Evolutionary conservation across 2,329 filamentous ascomycete species (phyloP).

Genomic region (Sclerotinia subarctica): DNA sequence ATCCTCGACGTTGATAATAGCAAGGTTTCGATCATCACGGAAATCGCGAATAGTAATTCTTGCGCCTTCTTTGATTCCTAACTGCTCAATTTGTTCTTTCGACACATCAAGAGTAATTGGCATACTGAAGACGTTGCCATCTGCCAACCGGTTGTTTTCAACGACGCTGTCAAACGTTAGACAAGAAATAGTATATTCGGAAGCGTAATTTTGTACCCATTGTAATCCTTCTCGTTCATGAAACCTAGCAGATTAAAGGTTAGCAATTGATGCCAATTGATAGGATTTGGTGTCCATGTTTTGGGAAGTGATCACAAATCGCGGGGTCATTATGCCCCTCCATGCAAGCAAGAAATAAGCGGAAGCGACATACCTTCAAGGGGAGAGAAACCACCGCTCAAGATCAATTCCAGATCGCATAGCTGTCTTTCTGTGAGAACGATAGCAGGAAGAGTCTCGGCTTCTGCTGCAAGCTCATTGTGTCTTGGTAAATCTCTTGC

Average conservation of each 20-base stretch:
- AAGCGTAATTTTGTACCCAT: conserved; percentile 59
- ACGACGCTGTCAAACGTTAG: conserved; percentile 66
- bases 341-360: conserved; percentile 25
- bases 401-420: conserved; percentile 94
- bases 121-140: conserved; percentile 92
- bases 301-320: conserved; percentile 16
- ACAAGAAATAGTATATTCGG: conserved; percentile 23
- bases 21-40: conserved; percentile 92
- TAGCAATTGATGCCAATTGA: conserved; percentile 27
- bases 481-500: conserved; percentile 86
- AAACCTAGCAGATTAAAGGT: conserved; percentile 61
- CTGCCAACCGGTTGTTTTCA: conserved; percentile 77
- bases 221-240: conserved; percentile 96
- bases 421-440: conserved; percentile 89
- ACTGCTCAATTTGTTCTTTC: conserved; percentile 68
- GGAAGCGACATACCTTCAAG: conserved; percentile 70
- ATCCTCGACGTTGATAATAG: conserved; percentile 93
- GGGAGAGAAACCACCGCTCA: conserved; percentile 96
- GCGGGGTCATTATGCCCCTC: conserved; percentile 33
- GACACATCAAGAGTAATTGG: conserved; percentile 91
- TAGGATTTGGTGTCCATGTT: not conserved
- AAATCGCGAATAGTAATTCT: conserved; percentile 90
- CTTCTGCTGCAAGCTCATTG: conserved; percentile 74
- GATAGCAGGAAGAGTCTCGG: conserved; percentile 81
- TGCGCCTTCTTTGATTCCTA: conserved; percentile 73